A percentile compares a stretch with the other conserved stretches of the same genome.
Evolutionary conservation across 2,329 filamentous ascomycete species (phyloP).

Genomic region (Pseudocercospora cruenta): DNA sequence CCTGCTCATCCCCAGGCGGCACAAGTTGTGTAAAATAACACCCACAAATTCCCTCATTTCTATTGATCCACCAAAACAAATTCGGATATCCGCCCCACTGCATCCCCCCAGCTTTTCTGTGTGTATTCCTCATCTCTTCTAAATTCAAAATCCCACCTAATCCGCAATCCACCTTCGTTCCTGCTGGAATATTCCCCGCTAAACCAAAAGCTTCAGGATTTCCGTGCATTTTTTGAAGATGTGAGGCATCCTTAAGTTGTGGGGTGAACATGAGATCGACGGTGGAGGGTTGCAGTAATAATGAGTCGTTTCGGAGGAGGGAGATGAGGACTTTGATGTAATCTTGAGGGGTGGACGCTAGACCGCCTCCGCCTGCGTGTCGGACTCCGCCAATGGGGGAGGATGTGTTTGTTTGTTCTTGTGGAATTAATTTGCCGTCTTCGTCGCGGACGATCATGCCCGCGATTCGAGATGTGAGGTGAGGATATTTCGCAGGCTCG

Average conservation of each 20-base stretch:
- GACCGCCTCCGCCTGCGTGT: slow-evolving; percentile 35
- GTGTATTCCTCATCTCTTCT: slow-evolving; percentile 38
- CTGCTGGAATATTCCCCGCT: slow-evolving; percentile 39
- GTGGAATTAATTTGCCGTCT: slow-evolving; percentile 25
- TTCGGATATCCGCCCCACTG: slow-evolving; percentile 53
- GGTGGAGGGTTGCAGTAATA: slow-evolving; percentile 42
- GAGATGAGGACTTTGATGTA: slow-evolving; percentile 53
- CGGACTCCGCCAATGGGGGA: slow-evolving; percentile 31
- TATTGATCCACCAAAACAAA: slow-evolving; percentile 49
- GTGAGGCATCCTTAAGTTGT: slow-evolving; percentile 42
- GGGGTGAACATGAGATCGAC: slow-evolving; percentile 53
- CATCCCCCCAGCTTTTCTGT: slow-evolving; percentile 44
- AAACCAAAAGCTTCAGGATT: slow-evolving; percentile 31
- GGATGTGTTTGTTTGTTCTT: slow-evolving; percentile 12
- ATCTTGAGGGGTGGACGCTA: slow-evolving; percentile 39
- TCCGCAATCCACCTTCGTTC: slow-evolving; percentile 42
- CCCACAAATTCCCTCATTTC: slow-evolving; percentile 45
- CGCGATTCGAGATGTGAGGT: slow-evolving; percentile 24
- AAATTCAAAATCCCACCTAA: slow-evolving; percentile 49
- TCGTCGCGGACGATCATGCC: slow-evolving; percentile 27
- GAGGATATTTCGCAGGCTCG: slow-evolving; percentile 26
- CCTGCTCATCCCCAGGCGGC: slow-evolving; percentile 46
- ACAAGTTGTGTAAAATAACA: slow-evolving; percentile 45
- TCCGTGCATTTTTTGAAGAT: slow-evolving; percentile 22
- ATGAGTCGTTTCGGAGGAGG: slow-evolving; percentile 55